phyloP scores from a whole-genome alignment of 2,329 filamentous ascomycete genomes.

The Penicillium sp. region DNA sequence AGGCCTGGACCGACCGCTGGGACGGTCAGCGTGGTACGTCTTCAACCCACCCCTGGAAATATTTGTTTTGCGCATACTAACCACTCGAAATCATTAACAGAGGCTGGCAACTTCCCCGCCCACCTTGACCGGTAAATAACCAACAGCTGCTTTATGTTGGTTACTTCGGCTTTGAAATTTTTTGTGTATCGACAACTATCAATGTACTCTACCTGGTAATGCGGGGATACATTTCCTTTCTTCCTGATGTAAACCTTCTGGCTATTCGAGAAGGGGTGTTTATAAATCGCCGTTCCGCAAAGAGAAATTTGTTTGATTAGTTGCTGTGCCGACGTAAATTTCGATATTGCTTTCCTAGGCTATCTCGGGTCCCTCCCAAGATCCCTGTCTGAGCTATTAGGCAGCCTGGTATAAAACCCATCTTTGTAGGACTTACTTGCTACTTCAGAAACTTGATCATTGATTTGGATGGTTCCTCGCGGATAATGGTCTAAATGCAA shows the following conservation, averaged over 20 bases:
- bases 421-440: neutral
- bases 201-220: slow-evolving; percentile 42
- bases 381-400: neutral
- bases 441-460: neutral
- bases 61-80: slow-evolving; percentile 6
- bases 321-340: neutral
- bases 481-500: slow-evolving; percentile 16
- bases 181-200: slow-evolving; percentile 35
- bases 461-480: slow-evolving; percentile 7
- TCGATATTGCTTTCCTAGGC: neutral
- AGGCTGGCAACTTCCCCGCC: slow-evolving; percentile 59
- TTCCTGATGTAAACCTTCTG: slow-evolving; percentile 18
- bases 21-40: slow-evolving; percentile 90
- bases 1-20: slow-evolving; percentile 91
- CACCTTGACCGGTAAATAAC: slow-evolving; percentile 48
- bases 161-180: slow-evolving; percentile 30
- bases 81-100: slow-evolving; percentile 30
- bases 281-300: slow-evolving; percentile 32
- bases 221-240: slow-evolving; percentile 31
- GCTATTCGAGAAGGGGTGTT: slow-evolving; percentile 27
- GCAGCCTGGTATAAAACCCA: neutral
- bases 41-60: neutral
- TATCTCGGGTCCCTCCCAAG: neutral
- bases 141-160: slow-evolving; percentile 21
- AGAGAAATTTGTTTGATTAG: slow-evolving; percentile 14